These are phyloP conservation scores for Inga oerstediana DNA, from an alignment of 306 rosid genomes.

Conservation along the genomic window DNA sequence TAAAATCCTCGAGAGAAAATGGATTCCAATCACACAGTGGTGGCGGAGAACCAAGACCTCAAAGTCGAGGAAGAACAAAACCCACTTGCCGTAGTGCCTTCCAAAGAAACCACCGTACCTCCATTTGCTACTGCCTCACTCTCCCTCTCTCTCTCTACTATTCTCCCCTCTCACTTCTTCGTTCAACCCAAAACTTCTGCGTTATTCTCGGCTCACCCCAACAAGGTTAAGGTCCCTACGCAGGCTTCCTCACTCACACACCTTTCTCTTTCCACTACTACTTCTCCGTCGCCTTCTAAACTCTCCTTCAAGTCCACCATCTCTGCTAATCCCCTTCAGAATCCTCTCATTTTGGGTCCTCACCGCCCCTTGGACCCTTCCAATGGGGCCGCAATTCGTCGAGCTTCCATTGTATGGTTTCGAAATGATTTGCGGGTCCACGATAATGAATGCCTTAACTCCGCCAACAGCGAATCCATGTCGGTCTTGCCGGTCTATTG, in stretches of 20 bases:
- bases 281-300: constrained; percentile 58
- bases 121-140: constrained; percentile 69
- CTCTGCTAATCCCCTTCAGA: constrained; percentile 75
- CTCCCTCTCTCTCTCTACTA: constrained; percentile 67
- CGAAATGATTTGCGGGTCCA: constrained; percentile 86
- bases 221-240: constrained; percentile 66
- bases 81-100: constrained; percentile 27
- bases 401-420: constrained; percentile 87
- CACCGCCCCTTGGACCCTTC: constrained; percentile 86
- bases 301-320: constrained; percentile 69
- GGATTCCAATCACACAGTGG: constrained; percentile 48
- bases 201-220: constrained; percentile 54
- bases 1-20: constrained; percentile 26
- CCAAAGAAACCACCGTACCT: constrained; percentile 26
- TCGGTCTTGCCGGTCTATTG: constrained; percentile 90
- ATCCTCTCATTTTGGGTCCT: constrained; percentile 67
- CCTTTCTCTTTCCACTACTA: constrained; percentile 67
- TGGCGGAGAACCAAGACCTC: constrained; percentile 46
- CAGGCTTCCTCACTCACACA: constrained; percentile 82
- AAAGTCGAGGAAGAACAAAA: constrained; percentile 49
- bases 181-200: constrained; percentile 54
- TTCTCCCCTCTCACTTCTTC: constrained; percentile 54
- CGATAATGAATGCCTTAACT: constrained; percentile 81
- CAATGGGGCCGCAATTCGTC: constrained; percentile 79
- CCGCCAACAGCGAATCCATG: constrained; percentile 78